Evolutionary conservation across 768 basidiomycete genomes (phyloP).

Genomic region (Hygrophoropsis aurantiaca): DNA sequence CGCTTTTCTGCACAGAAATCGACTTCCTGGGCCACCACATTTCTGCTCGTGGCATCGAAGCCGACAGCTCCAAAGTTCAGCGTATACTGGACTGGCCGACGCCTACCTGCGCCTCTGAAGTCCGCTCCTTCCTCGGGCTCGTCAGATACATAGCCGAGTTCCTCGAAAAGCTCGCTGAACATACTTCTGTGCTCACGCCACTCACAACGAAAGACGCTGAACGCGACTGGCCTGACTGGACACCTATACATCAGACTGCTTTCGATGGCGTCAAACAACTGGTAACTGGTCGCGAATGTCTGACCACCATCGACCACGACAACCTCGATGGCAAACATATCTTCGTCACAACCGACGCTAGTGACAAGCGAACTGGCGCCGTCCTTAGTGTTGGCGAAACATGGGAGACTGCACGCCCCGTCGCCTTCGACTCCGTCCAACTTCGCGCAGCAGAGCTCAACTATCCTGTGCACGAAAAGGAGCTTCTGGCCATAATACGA

Average conservation of each 20-base stretch:
- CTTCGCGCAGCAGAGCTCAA: constrained; percentile 19
- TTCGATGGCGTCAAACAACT: constrained; percentile 18
- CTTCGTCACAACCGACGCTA: constrained; percentile 10
- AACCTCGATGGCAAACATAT: constrained; percentile 8
- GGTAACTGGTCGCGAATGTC: constrained; percentile 19
- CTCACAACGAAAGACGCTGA: constrained; percentile 22
- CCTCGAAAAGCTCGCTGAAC: constrained; percentile 19
- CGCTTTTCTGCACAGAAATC: constrained; percentile 21
- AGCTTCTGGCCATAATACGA: constrained; percentile 35
- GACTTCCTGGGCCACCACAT: constrained; percentile 30
- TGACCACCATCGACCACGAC: constrained; percentile 31
- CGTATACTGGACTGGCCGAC: constrained; percentile 29
- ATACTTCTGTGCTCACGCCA: constrained; percentile 7
- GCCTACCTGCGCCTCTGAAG: constrained; percentile 16
- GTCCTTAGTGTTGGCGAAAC: not conserved
- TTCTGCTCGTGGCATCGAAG: constrained; percentile 21
- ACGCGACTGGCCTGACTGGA: constrained; percentile 27
- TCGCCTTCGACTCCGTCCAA: constrained; percentile 7
- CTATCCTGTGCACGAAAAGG: constrained; percentile 40
- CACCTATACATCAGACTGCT: constrained; percentile 13
- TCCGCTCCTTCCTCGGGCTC: constrained; percentile 25
- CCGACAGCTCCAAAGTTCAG: constrained; percentile 23
- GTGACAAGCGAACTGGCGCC: not conserved
- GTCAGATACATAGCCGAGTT: constrained; percentile 28
- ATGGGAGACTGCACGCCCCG: constrained; percentile 1